A percentile compares a stretch with the other conserved stretches of the same genome.
phyloP scores from a whole-genome alignment of 1,284 basidiomycete species.

The Papiliotrema fonsecae region DNA sequence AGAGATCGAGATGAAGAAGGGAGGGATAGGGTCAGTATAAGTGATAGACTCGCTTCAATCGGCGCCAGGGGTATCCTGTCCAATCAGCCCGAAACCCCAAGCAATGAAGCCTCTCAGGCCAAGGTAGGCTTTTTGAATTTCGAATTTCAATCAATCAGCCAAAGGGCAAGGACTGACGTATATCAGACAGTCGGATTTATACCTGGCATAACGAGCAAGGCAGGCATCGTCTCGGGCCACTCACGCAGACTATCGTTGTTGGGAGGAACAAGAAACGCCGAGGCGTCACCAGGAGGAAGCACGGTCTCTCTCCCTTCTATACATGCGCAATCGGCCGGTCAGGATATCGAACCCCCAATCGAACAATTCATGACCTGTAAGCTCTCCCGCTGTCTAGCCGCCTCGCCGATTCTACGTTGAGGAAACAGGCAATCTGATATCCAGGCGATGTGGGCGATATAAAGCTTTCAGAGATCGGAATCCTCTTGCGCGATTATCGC shows the following conservation, averaged over 20 bases:
- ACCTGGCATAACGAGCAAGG: background rate
- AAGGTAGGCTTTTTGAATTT: background rate
- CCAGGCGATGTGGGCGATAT: slow-evolving; percentile 64
- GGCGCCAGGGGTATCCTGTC: slow-evolving; percentile 49
- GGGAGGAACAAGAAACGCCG: slow-evolving; percentile 7
- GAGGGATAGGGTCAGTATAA: slow-evolving; percentile 52
- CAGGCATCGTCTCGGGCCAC: slow-evolving; percentile 7
- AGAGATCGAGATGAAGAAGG: slow-evolving; percentile 53
- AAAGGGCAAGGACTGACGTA: background rate
- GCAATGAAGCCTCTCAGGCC: slow-evolving; percentile 46
- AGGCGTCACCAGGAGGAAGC: slow-evolving; percentile 17
- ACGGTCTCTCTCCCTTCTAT: slow-evolving; percentile 11
- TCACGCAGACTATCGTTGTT: slow-evolving; percentile 19
- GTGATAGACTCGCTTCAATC: slow-evolving; percentile 69
- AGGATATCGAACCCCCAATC: slow-evolving; percentile 28
- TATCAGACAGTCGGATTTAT: background rate
- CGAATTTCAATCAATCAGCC: too few relatives aligned
- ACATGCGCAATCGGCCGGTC: slow-evolving; percentile 1
- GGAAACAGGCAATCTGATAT: background rate
- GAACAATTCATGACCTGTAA: slow-evolving; percentile 46
- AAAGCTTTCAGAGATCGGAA: slow-evolving; percentile 65
- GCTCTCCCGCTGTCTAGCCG: too few relatives aligned
- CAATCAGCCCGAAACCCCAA: slow-evolving; percentile 29
- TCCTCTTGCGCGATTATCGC: slow-evolving; percentile 69
- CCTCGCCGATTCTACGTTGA: too few relatives aligned